These are phyloP conservation scores for Mercurialis annua DNA, from an alignment of 345 rosid genomes.

Conservation along the genomic window DNA sequence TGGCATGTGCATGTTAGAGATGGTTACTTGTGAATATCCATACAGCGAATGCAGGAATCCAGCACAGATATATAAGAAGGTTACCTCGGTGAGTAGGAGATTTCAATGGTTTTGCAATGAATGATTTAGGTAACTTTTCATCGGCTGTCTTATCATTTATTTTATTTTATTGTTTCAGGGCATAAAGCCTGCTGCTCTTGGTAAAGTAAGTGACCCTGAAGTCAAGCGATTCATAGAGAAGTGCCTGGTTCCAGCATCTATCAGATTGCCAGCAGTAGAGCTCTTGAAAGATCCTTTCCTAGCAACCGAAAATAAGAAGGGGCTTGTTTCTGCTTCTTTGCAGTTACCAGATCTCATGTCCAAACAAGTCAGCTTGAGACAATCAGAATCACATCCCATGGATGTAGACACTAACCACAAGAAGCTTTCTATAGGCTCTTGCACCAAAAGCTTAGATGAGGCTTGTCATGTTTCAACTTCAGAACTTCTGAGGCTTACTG, in stretches of 20 bases:
- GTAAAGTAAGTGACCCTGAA: constrained; percentile 62
- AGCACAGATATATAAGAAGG: constrained; percentile 96
- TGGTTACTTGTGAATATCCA: constrained; percentile 88
- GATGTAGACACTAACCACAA: constrained; percentile 47
- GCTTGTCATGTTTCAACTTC: constrained; percentile 30
- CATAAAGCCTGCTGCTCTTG: constrained; percentile 65
- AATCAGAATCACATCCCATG: constrained; percentile 69
- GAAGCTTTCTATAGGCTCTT: constrained; percentile 45
- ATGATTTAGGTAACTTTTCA: neutral
- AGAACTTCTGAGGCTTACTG: constrained; percentile 49
- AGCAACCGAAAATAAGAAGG: constrained; percentile 31
- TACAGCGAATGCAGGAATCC: constrained; percentile 87
- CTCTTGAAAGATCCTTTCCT: constrained; percentile 76
- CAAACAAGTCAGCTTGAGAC: constrained; percentile 15
- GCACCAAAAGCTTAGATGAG: constrained; percentile 40
- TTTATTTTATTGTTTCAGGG: constrained; percentile 42
- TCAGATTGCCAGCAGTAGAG: constrained; percentile 73
- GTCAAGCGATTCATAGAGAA: constrained; percentile 79
- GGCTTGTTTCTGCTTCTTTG: constrained; percentile 59
- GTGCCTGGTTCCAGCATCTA: constrained; percentile 74
- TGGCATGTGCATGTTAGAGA: constrained; percentile 93
- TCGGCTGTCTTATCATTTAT: neutral
- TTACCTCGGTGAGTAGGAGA: constrained; percentile 61
- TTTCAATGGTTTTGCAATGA: constrained; percentile 1
- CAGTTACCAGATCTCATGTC: constrained; percentile 5